Conservation (phyloP, 225 moss, liverwort and hornwort species). For the Antitrichia curtipendula region DNA sequence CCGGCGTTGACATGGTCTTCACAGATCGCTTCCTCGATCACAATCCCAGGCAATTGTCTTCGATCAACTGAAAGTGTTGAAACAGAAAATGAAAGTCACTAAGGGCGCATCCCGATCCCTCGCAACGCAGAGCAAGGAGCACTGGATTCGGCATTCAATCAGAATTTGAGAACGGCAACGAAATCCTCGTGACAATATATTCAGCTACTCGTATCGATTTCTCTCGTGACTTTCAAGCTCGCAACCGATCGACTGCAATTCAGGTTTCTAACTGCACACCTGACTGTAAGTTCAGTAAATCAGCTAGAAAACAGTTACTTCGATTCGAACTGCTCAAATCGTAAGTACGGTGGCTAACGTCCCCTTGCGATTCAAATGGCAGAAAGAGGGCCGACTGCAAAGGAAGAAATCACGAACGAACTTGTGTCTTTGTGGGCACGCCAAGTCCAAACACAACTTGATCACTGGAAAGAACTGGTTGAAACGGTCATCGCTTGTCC, state of each 20-base stretch:
- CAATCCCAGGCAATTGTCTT: not conserved
- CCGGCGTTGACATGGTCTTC: not conserved
- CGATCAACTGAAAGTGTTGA: not conserved
- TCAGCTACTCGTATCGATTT: not conserved
- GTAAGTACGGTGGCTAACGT: not conserved
- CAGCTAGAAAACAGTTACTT: not conserved
- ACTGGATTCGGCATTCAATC: not conserved
- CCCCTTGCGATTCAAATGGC: not conserved
- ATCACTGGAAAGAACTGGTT: conserved; percentile 15
- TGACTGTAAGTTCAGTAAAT: not conserved
- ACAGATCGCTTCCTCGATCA: not conserved
- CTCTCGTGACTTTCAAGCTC: not conserved
- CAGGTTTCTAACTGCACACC: not conserved
- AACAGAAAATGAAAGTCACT: not conserved
- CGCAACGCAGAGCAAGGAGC: not conserved
- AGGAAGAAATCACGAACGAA: not conserved
- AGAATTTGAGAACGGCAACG: not conserved
- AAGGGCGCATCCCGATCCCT: not conserved
- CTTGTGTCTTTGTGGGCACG: conserved; percentile 13
- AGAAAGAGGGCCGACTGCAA: not conserved
- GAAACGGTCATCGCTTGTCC: not conserved
- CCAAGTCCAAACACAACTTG: conserved; percentile 23
- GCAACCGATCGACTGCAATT: not conserved
- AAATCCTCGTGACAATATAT: too few relatives aligned
- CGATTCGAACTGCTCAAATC: not conserved